Evolutionary conservation across 495 filamentous ascomycete species (phyloP).

Genomic region (Annulohypoxylon moriforme): DNA sequence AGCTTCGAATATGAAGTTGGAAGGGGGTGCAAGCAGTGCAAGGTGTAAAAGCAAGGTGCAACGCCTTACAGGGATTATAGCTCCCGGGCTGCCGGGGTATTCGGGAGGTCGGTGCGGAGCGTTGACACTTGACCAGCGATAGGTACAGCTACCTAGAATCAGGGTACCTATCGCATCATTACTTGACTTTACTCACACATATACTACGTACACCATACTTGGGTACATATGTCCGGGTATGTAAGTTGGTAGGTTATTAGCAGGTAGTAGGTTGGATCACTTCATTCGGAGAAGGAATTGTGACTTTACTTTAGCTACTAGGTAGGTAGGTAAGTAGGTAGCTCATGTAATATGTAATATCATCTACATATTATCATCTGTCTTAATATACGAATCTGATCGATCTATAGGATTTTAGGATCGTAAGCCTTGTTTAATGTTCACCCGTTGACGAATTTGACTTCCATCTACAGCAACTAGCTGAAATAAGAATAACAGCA

Average conservation of each 20-base stretch:
- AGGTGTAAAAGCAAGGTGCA: slow-evolving; percentile 46
- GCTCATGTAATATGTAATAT: neutral
- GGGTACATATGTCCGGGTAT: neutral
- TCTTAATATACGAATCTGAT: neutral
- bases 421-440: neutral
- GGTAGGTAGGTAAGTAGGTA: neutral
- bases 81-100: slow-evolving; percentile 44
- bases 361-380: neutral
- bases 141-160: slow-evolving; percentile 15
- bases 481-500: neutral
- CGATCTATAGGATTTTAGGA: slow-evolving; percentile 1
- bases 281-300: neutral
- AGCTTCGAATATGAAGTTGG: slow-evolving; percentile 25
- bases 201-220: neutral
- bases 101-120: slow-evolving; percentile 47
- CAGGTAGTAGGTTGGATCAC: neutral
- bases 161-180: slow-evolving; percentile 11
- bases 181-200: neutral
- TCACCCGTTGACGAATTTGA: neutral
- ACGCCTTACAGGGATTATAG: slow-evolving; percentile 44
- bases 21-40: slow-evolving; percentile 24
- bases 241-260: neutral
- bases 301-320: neutral
- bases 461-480: neutral
- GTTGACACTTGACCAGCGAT: slow-evolving; percentile 9